phyloP scores from a whole-genome alignment of 306 rosid species.

The Mimosa pudica region DNA sequence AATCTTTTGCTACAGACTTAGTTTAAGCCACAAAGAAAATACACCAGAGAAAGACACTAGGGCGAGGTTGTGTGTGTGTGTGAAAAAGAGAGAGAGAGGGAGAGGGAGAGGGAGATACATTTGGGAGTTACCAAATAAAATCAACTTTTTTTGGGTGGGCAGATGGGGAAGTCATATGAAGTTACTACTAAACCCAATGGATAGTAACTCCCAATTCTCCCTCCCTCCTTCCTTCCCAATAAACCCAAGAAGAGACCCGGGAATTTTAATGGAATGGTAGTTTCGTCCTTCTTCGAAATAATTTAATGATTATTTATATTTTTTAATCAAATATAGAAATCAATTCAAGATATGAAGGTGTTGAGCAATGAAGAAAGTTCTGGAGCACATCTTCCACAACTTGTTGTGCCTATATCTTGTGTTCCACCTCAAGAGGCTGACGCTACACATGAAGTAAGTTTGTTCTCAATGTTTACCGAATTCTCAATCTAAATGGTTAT shows the following conservation, averaged over 20 bases:
- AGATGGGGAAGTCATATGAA: too few species aligned
- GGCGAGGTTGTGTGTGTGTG: not conserved
- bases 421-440: not conserved
- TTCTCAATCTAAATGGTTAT: not conserved
- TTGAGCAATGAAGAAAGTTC: not conserved
- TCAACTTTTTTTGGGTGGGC: too few species aligned
- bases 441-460: not conserved
- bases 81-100: not conserved
- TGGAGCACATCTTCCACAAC: not conserved
- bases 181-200: too few species aligned
- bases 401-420: not conserved
- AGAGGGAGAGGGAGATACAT: not conserved
- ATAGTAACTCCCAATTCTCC: too few species aligned
- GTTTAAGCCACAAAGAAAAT: not conserved
- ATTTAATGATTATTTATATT: not conserved
- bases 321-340: not conserved
- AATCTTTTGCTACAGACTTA: not conserved
- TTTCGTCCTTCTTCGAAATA: not conserved
- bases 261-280: not conserved
- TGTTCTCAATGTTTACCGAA: not conserved
- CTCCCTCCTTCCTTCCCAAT: too few species aligned
- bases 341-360: not conserved
- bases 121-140: not conserved
- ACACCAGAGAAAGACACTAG: not conserved
- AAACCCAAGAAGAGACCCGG: too few species aligned